A percentile compares a stretch with the other conserved stretches of the same genome.
These are phyloP conservation scores for Cutaneotrichosporon cutaneum DNA, from an alignment of 1,284 basidiomycete species.

Conservation along the genomic window DNA sequence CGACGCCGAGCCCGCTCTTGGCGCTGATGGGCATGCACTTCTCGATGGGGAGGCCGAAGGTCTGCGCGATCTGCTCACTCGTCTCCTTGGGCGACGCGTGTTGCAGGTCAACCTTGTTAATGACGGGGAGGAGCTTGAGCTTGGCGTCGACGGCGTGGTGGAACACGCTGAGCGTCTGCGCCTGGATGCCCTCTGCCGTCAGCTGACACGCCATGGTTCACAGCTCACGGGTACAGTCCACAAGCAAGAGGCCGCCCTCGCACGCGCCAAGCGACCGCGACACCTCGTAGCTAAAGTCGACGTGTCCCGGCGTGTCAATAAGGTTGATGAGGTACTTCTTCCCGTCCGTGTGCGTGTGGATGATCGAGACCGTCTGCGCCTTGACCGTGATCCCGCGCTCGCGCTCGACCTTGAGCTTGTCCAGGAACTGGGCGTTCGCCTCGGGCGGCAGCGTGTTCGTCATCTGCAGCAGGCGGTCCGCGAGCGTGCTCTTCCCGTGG, in stretches of 20 bases:
- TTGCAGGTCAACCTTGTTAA: conserved; percentile 95
- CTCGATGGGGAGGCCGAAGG: conserved; percentile 71
- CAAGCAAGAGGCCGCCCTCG: conserved; percentile 84
- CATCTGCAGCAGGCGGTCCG: conserved; percentile 79
- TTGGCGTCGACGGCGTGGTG: conserved; percentile 80
- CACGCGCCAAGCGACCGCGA: conserved; percentile 88
- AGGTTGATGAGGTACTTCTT: conserved; percentile 80
- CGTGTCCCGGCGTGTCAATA: conserved; percentile 96
- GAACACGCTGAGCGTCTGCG: conserved; percentile 94
- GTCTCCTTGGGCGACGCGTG: conserved; percentile 78
- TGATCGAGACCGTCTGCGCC: conserved; percentile 91
- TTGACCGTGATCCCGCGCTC: conserved; percentile 77
- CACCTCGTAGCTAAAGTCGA: conserved; percentile 96
- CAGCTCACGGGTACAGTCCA: conserved; percentile 76
- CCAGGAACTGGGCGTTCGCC: conserved; percentile 76
- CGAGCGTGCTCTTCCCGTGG: conserved; percentile 90
- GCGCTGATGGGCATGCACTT: conserved; percentile 81
- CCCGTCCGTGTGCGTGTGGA: conserved; percentile 62
- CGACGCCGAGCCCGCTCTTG: conserved; percentile 80
- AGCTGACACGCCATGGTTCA: neutral
- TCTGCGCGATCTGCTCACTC: conserved; percentile 72
- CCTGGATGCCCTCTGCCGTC: conserved; percentile 78
- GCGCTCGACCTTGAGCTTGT: conserved; percentile 84
- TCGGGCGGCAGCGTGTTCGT: conserved; percentile 76
- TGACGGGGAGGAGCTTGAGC: conserved; percentile 82